Base-by-base conservation (phyloP, 768 basidiomycete species). In the Amanita polypyramis region DNA sequence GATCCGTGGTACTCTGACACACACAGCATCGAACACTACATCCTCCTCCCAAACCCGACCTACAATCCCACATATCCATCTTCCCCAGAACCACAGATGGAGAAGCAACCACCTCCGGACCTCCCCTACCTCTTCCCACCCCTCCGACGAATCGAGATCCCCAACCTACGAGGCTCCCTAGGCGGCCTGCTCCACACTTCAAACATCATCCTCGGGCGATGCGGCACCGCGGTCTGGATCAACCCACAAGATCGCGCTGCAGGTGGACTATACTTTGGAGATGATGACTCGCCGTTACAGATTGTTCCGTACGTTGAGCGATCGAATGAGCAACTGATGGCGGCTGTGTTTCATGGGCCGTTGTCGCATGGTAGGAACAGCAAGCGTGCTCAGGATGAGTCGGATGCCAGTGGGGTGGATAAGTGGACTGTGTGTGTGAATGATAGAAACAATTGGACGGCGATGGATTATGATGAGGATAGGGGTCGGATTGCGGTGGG, bases 181-280 rank as follows among this genome's bases (percentile, higher is more conserved):
- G 15, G 38, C 11, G 25, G 39, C 10, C 62, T 73, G 10, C 65
- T 82, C 10, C 71, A 73, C 29, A 82, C 78, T 53, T 68, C 70
- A 10, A 65, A 71, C 51, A 69, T 84, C 49, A 60, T 70, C 14
- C 65, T 83, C 25, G 80, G 81, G 1, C 57, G 63, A 7, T 62
- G 70, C 51, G 79, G 79, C 5, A 80, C 80, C 0, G 80, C 80
- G 2, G 64, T 75, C 6, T 84, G 81, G 80, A 69, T 82, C 19
- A 73, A 74, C 48, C 82, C 82, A 20, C 70, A 61, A 49, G 72
- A 72, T 53, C 69, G 65, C 51, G 65, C 69, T 6, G 55, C 56
- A 3, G 65, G 54, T 1, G 74, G 73, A 23, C 62, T 70, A 50
- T 52, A 72, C 51, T 41, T 30, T 32, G 27, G 23, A 20, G 39